Percentiles rank a stretch among this genome's conserved stretches.
Evolutionary conservation across 805 yeast genomes (phyloP).

Genomic region (Lipomyces spencermartinsiae): DNA sequence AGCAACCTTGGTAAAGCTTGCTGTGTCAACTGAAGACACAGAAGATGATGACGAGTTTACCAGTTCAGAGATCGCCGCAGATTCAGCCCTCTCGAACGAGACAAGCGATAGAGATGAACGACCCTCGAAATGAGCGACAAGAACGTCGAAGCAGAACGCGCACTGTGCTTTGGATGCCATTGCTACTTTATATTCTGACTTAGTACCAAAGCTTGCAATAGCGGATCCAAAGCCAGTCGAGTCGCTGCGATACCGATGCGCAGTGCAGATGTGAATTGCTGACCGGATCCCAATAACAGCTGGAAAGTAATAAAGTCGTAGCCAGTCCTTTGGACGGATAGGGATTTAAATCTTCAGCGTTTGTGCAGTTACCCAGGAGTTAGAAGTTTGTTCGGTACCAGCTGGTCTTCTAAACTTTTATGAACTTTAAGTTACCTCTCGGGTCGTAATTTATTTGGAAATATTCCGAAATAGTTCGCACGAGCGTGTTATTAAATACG

Average conservation of each 20-base stretch:
- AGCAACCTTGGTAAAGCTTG: conserved; percentile 3
- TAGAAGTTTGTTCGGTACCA: no score
- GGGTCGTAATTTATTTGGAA: no score
- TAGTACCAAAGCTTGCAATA: background rate
- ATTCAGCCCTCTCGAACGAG: conserved; percentile 22
- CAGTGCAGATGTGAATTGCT: background rate
- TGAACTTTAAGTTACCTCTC: no score
- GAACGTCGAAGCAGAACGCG: conserved; percentile 40
- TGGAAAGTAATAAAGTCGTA: no score
- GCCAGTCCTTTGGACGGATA: no score
- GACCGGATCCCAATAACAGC: no score
- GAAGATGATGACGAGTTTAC: conserved; percentile 18
- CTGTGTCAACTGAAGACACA: background rate
- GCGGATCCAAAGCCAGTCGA: conserved; percentile 1
- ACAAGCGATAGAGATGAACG: conserved; percentile 27
- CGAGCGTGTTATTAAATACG: no score
- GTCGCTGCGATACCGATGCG: background rate
- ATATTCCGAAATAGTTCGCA: no score
- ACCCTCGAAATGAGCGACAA: conserved; percentile 28
- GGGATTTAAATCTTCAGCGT: no score
- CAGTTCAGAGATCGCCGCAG: conserved; percentile 1
- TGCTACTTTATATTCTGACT: background rate
- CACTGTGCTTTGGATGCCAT: conserved; percentile 41
- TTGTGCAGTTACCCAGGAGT: no score
- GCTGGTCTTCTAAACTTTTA: no score